Conservation (phyloP, 2,329 filamentous ascomycete genomes). For the Aspergillus hiratsukae region DNA sequence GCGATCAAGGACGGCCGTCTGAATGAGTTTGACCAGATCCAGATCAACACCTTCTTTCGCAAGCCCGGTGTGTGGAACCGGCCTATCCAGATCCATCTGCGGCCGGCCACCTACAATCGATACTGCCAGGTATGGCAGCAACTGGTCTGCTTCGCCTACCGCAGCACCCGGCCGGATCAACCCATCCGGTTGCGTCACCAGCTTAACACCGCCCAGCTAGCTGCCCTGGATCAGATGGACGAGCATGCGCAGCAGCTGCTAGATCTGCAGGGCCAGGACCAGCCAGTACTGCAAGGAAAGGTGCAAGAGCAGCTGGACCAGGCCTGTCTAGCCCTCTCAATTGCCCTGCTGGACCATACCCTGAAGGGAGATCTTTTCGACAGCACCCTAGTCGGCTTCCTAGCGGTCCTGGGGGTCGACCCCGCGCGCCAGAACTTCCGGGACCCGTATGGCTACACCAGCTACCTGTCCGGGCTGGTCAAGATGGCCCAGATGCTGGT, state of each 20-base stretch:
- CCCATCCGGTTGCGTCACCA: background rate
- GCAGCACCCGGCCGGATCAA: background rate
- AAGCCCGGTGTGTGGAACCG: background rate
- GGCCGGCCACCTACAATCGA: background rate
- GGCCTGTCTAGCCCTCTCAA: background rate
- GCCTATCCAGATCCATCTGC: constrained; percentile 1
- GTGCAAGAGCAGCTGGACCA: background rate
- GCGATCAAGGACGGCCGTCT: background rate
- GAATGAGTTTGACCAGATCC: constrained; percentile 3
- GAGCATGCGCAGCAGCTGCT: background rate
- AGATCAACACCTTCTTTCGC: constrained; percentile 1
- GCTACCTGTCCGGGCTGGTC: constrained; percentile 1
- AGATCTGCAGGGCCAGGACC: background rate
- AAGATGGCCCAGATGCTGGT: constrained; percentile 6
- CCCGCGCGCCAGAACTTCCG: background rate
- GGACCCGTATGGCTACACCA: constrained; percentile 1
- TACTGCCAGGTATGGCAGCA: constrained; percentile 1
- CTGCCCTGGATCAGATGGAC: background rate
- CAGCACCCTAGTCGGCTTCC: background rate
- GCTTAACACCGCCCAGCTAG: background rate
- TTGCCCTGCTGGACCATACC: background rate
- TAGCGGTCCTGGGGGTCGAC: background rate
- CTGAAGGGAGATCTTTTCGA: background rate
- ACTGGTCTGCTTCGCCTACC: background rate
- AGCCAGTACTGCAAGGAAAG: background rate